A percentile compares a stretch with the other conserved stretches of the same genome.
These are phyloP conservation scores for Phytophthora chlamydospora DNA, from an alignment of 352 stramenopile genomes.

Conservation along the genomic window DNA sequence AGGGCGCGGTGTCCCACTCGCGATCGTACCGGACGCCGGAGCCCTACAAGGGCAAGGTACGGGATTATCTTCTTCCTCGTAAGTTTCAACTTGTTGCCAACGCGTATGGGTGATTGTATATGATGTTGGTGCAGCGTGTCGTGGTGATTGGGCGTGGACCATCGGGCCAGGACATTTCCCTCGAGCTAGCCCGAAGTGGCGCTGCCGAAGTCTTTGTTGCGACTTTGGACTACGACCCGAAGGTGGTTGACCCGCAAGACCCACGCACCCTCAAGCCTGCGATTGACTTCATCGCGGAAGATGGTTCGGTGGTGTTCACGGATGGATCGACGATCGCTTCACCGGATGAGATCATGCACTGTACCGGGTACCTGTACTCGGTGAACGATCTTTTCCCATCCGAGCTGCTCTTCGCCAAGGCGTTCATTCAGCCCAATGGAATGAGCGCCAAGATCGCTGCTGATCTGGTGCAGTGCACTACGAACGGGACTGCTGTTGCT, in stretches of 20 bases:
- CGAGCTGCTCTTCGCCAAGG: conserved; percentile 55
- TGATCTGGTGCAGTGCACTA: conserved; percentile 43
- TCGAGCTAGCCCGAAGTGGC: conserved; percentile 56
- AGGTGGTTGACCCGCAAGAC: conserved; percentile 30
- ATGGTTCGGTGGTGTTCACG: conserved; percentile 61
- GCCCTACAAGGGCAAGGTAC: conserved; percentile 51
- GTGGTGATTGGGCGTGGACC: conserved; percentile 71
- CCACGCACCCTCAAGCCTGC: conserved; percentile 61
- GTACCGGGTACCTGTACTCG: conserved; percentile 78
- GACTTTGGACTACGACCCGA: conserved; percentile 46
- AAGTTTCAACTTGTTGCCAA: too few species aligned
- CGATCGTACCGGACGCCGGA: conserved; percentile 60
- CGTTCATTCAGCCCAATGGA: conserved; percentile 22
- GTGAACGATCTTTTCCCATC: conserved; percentile 55
- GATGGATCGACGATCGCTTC: conserved; percentile 56
- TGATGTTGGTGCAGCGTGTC: conserved; percentile 39
- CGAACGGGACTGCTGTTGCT: conserved; percentile 47
- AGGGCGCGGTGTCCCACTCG: conserved; percentile 51
- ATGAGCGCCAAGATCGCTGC: conserved; percentile 29
- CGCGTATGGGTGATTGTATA: too few species aligned
- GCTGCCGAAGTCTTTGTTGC: conserved; percentile 68
- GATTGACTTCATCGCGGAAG: conserved; percentile 53
- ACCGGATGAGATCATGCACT: conserved; percentile 80
- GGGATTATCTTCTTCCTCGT: not conserved
- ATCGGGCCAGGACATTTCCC: conserved; percentile 81